Evolutionary conservation across 331 rosid species (phyloP), one percentile per base, ranked within the genome.

Genomic region (Quercus tomentella): DNA sequence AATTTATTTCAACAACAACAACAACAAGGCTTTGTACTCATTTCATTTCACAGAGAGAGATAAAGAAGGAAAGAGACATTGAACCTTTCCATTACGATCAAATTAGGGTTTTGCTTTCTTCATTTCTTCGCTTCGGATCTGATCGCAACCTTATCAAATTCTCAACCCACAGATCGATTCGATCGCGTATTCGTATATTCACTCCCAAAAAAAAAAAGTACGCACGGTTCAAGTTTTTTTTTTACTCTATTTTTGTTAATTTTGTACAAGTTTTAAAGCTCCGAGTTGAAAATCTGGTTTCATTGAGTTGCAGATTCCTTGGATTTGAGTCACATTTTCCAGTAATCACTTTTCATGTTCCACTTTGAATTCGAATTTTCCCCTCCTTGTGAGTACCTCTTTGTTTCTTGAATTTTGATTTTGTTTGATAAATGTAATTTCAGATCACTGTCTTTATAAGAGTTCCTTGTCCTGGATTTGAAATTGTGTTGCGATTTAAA

Each of bases 311-410:
- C 80, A 76, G 82, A 69, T 76, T 86, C 74, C 77, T 76, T 62
- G 79, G 83, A 75, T 76, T 85, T 72, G 90, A 83, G 49, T 86
- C 80, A 78, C 83, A 11, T 84, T 41, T 49, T 65, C 35, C 76
- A 21, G 83, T 80, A 43, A 77, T 78, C 84, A 74, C 85, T 85
- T 85, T 91, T 87, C 93, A 88, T 89, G 94, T 83, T 77, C 94
- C 81, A 78, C 78, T 82, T 79, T 79, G 88, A 84, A 75, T 91
- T 84, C 89, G 76, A 83, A 72, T 81, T 88, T 84, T 84, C 91
- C 68, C 89, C 89, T 58, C 88, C 84, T 73, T 76, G 98, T 91
- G 77, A 93, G 99, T 87, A 30, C 68, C 60, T 58, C 62, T 55
- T 82, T 56, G 8, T 68, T 80, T 9, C 18, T 37, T 4, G n/a